These are phyloP conservation scores for Amyloporia xantha DNA, from an alignment of 768 basidiomycete species.

Conservation along the genomic window DNA sequence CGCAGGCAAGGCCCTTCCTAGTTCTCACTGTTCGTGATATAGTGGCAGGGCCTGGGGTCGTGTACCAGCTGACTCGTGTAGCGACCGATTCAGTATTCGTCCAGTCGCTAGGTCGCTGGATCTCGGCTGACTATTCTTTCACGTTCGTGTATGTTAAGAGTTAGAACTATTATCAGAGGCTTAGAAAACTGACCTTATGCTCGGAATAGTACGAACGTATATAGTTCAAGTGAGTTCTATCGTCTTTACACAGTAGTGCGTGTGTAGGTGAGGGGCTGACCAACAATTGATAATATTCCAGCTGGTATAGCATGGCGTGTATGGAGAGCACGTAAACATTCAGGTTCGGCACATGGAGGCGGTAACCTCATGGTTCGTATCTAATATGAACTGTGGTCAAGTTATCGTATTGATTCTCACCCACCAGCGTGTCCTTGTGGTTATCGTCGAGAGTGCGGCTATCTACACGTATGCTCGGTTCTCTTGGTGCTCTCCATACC, in stretches of 20 bases:
- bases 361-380: not conserved
- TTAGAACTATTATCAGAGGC: too few species aligned
- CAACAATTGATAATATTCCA: not conserved
- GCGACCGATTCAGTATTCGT: not conserved
- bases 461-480: not conserved
- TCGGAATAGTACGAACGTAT: not conserved
- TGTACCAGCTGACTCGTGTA: not conserved
- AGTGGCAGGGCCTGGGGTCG: slow-evolving; percentile 1
- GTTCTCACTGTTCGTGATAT: too few species aligned
- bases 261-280: too few species aligned
- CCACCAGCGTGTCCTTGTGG: not conserved
- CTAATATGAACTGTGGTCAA: not conserved
- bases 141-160: not conserved
- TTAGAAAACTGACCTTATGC: not conserved
- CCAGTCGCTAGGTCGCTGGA: not conserved
- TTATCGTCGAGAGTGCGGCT: slow-evolving; percentile 1
- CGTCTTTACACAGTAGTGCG: not conserved
- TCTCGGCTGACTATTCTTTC: not conserved
- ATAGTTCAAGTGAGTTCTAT: not conserved
- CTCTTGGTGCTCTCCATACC: not conserved
- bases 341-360: not conserved
- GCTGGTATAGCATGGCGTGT: slow-evolving; percentile 1
- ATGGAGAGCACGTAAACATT: not conserved
- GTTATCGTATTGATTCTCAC: not conserved
- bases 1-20: too few species aligned